Conservation (phyloP, 2,329 filamentous ascomycete species). For the Microsporum audouinii region DNA sequence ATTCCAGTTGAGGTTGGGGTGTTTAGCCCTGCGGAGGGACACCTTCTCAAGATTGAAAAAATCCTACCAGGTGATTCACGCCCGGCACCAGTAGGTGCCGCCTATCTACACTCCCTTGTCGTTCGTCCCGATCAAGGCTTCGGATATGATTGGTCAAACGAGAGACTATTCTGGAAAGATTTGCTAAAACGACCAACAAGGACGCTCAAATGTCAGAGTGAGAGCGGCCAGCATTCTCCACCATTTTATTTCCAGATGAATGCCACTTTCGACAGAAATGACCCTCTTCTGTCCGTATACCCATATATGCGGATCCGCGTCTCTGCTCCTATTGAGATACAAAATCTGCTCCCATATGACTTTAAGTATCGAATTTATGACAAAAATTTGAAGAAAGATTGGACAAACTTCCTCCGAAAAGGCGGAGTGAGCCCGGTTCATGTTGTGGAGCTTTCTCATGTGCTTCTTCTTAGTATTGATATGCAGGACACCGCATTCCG, state of each 20-base stretch:
- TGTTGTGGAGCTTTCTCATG: constrained; percentile 87
- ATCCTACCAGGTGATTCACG: constrained; percentile 82
- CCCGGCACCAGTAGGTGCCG: constrained; percentile 83
- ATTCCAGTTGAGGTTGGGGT: constrained; percentile 91
- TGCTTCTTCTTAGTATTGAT: constrained; percentile 83
- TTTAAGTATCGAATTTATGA: constrained; percentile 99
- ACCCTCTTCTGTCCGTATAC: constrained; percentile 73
- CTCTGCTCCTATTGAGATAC: constrained; percentile 82
- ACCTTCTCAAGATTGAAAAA: constrained; percentile 95
- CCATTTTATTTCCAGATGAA: constrained; percentile 97
- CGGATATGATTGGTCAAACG: constrained; percentile 87
- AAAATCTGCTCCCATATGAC: constrained; percentile 90
- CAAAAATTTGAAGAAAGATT: constrained; percentile 96
- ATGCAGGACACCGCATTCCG: constrained; percentile 95
- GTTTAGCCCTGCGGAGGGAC: constrained; percentile 73
- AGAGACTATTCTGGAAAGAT: constrained; percentile 86
- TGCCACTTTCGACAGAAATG: constrained; percentile 69
- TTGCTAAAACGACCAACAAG: constrained; percentile 71
- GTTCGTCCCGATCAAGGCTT: constrained; percentile 91
- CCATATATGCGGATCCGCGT: constrained; percentile 90
- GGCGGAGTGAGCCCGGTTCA: constrained; percentile 95
- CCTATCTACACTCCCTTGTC: constrained; percentile 76
- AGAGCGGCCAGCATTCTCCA: constrained; percentile 61
- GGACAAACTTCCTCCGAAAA: constrained; percentile 95
- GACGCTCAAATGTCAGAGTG: constrained; percentile 79